Percentiles rank a stretch among this genome's conserved stretches.
These are phyloP conservation scores for Alternaria burnsii DNA, from an alignment of 2,329 filamentous ascomycete genomes.

Conservation along the genomic window DNA sequence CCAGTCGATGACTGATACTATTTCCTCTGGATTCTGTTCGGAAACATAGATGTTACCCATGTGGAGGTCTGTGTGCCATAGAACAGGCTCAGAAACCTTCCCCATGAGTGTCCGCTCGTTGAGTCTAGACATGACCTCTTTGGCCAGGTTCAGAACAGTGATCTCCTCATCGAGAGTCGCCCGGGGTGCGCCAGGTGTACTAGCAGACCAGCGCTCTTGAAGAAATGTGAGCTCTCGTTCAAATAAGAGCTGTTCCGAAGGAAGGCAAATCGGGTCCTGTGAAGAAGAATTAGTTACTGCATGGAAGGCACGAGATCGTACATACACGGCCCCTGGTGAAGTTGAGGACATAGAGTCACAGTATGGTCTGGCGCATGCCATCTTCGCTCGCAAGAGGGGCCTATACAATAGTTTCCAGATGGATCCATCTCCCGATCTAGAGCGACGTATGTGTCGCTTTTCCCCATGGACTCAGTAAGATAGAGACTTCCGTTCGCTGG, in stretches of 20 bases:
- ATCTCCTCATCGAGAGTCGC: constrained; percentile 25
- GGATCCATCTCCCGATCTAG: constrained; percentile 18
- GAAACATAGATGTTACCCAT: constrained; percentile 50
- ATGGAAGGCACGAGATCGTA: not conserved
- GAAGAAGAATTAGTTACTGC: constrained; percentile 13
- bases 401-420: constrained; percentile 26
- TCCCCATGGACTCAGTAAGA: constrained; percentile 24
- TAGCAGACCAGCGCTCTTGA: not conserved
- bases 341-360: constrained; percentile 4
- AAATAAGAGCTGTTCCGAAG: constrained; percentile 28
- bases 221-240: constrained; percentile 26
- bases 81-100: constrained; percentile 13
- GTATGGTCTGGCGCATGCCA: constrained; percentile 17
- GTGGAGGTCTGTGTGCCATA: constrained; percentile 49
- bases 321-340: constrained; percentile 27
- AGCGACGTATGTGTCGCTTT: constrained; percentile 13
- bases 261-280: constrained; percentile 29
- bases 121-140: constrained; percentile 20
- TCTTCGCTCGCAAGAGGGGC: constrained; percentile 27
- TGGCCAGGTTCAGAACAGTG: constrained; percentile 20
- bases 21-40: constrained; percentile 27
- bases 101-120: constrained; percentile 13
- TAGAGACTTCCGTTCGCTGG: constrained; percentile 47
- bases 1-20: constrained; percentile 34
- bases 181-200: constrained; percentile 16